Percentiles rank a stretch among this genome's conserved stretches.
These are phyloP conservation scores for Clavariopsis aquatica DNA, from an alignment of 495 filamentous ascomycete species.

Conservation along the genomic window DNA sequence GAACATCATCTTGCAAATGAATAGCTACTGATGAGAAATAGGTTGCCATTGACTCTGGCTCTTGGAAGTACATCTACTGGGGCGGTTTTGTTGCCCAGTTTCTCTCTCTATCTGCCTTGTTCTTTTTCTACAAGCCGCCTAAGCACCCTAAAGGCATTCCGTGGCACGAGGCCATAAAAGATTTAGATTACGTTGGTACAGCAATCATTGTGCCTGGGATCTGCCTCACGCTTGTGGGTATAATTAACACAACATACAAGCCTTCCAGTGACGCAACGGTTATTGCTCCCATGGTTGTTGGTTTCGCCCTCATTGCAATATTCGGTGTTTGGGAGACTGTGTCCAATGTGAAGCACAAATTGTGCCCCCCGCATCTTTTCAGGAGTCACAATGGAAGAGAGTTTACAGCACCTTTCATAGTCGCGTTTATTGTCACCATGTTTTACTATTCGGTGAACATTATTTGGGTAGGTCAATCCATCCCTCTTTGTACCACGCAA, in stretches of 20 bases:
- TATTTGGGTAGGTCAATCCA: conserved; percentile 25
- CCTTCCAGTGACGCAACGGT: conserved; percentile 17
- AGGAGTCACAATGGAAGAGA: conserved; percentile 31
- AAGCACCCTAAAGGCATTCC: conserved; percentile 42
- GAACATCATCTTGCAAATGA: no score
- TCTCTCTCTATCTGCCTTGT: conserved; percentile 30
- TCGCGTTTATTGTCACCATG: conserved; percentile 40
- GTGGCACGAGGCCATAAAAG: conserved; percentile 39
- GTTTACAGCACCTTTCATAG: conserved; percentile 41
- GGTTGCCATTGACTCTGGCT: conserved; percentile 32
- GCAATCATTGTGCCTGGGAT: conserved; percentile 41
- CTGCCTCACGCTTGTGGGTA: conserved; percentile 43
- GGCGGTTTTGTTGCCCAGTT: conserved; percentile 36
- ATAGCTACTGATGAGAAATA: neutral
- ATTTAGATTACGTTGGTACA: conserved; percentile 43
- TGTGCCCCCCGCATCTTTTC: conserved; percentile 35
- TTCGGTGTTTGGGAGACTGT: conserved; percentile 35
- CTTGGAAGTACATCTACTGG: conserved; percentile 39
- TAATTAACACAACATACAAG: conserved; percentile 43
- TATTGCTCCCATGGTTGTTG: conserved; percentile 30
- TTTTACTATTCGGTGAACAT: conserved; percentile 43
- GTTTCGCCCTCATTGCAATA: conserved; percentile 26
- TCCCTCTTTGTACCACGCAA: no score
- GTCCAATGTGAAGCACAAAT: conserved; percentile 20
- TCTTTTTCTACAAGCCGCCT: conserved; percentile 38